A percentile compares a stretch with the other conserved stretches of the same genome.
These are phyloP conservation scores for Leccinum olivaceopallidum DNA, from an alignment of 768 basidiomycete genomes.

Conservation along the genomic window DNA sequence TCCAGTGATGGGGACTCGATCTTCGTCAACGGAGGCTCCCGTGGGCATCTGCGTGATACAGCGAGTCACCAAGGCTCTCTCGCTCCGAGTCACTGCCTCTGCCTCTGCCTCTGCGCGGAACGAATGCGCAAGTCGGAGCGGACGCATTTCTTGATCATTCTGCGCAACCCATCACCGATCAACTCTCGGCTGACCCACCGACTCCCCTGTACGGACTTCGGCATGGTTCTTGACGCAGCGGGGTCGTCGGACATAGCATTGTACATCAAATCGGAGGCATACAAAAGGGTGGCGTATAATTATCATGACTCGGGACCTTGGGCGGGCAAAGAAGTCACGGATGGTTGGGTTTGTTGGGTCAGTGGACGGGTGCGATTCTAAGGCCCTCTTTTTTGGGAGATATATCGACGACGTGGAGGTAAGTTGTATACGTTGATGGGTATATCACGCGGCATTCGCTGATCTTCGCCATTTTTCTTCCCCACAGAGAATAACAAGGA, in stretches of 20 bases:
- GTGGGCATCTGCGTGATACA: constrained; percentile 72
- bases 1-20: constrained; percentile 44
- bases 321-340: no score
- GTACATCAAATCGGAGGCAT: constrained; percentile 41
- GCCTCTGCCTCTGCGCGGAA: constrained; percentile 56
- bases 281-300: no score
- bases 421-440: no score
- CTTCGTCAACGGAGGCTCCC: constrained; percentile 72
- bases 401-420: no score
- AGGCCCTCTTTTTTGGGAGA: no score
- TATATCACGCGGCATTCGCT: no score
- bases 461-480: no score
- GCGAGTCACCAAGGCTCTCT: constrained; percentile 58
- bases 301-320: no score
- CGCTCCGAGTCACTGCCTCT: constrained; percentile 54
- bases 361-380: no score
- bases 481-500: no score
- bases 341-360: no score
- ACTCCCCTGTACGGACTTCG: constrained; percentile 42
- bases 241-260: constrained; percentile 43
- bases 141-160: constrained; percentile 73
- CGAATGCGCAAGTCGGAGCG: constrained; percentile 59
- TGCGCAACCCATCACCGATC: constrained; percentile 45
- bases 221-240: constrained; percentile 61
- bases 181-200: constrained; percentile 46